These are phyloP conservation scores for Backusella luteola DNA, from an alignment of 192 early-diverging fungal species.

Conservation along the genomic window DNA sequence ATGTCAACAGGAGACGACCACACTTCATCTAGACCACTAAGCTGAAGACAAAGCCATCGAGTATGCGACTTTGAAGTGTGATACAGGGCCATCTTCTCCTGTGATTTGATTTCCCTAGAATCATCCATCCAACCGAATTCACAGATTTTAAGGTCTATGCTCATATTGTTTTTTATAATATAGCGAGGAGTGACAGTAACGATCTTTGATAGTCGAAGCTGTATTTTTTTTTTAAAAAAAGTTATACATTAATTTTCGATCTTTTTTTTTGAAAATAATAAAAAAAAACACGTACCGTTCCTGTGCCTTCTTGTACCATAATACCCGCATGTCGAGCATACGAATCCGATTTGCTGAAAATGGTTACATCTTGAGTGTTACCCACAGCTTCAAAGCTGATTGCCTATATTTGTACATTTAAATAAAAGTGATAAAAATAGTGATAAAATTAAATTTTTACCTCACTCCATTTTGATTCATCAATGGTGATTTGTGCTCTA, in stretches of 20 bases:
- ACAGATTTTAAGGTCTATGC: conserved; percentile 56
- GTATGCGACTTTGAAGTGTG: conserved; percentile 9
- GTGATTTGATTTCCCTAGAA: neutral
- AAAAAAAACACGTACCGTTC: conserved; percentile 39
- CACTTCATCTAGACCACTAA: neutral
- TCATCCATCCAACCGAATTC: conserved; percentile 44
- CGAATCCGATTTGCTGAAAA: conserved; percentile 37
- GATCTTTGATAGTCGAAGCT: conserved; percentile 60
- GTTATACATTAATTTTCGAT: neutral
- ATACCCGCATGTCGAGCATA: conserved; percentile 60
- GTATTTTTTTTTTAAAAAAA: neutral
- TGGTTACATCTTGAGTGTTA: conserved; percentile 57
- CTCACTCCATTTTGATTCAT: conserved; percentile 68
- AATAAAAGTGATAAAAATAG: neutral
- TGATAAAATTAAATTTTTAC: conserved; percentile 6
- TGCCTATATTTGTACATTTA: conserved; percentile 33
- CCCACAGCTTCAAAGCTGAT: conserved; percentile 87
- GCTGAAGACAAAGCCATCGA: conserved; percentile 26
- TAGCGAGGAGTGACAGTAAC: conserved; percentile 81
- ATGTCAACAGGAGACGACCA: conserved; percentile 69
- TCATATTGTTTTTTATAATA: conserved; percentile 69
- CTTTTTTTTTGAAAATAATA: neutral
- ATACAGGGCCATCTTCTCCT: conserved; percentile 15
- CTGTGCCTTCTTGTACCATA: conserved; percentile 70
- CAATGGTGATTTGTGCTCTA: conserved; percentile 61